These are phyloP conservation scores for Phlebiopsis gigantea DNA, from an alignment of 768 basidiomycete species.

Conservation along the genomic window DNA sequence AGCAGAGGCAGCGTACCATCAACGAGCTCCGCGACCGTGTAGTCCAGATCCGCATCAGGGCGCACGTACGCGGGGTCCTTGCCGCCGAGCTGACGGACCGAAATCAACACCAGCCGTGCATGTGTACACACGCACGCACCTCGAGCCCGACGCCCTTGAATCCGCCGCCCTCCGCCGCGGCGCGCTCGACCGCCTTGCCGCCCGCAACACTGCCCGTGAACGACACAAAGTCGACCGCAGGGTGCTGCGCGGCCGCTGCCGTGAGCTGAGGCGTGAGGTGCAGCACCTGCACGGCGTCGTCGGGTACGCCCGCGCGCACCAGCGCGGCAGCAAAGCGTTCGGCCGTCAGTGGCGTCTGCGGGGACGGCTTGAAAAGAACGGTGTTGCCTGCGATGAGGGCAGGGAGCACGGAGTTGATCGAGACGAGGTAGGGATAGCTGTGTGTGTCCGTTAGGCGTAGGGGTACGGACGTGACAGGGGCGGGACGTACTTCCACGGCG, in stretches of 20 bases:
- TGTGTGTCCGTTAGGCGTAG: not conserved
- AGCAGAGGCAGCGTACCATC: constrained; percentile 55
- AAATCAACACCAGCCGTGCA: not conserved
- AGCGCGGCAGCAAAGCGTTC: constrained; percentile 74
- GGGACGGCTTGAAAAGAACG: constrained; percentile 91
- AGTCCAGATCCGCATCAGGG: constrained; percentile 78
- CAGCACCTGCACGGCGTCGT: constrained; percentile 66
- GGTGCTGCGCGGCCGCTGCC: constrained; percentile 55
- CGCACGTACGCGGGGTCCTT: constrained; percentile 98
- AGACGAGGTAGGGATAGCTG: constrained; percentile 86
- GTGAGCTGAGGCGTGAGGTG: constrained; percentile 67
- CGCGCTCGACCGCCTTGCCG: constrained; percentile 68
- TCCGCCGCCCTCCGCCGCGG: constrained; percentile 55
- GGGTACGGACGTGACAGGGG: not conserved
- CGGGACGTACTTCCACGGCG: constrained; percentile 84
- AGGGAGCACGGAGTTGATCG: constrained; percentile 90
- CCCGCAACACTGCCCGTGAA: constrained; percentile 89
- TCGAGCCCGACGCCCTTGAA: constrained; percentile 90
- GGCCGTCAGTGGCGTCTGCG: constrained; percentile 88
- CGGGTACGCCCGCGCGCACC: constrained; percentile 71
- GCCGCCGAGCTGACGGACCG: constrained; percentile 70
- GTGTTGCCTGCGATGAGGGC: constrained; percentile 88
- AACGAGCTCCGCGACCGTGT: constrained; percentile 79
- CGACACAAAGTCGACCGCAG: constrained; percentile 70
- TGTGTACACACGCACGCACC: constrained; percentile 30